Base-by-base conservation (phyloP, 73 alveolate genomes). In the Paramecium tetraurelia region DNA sequence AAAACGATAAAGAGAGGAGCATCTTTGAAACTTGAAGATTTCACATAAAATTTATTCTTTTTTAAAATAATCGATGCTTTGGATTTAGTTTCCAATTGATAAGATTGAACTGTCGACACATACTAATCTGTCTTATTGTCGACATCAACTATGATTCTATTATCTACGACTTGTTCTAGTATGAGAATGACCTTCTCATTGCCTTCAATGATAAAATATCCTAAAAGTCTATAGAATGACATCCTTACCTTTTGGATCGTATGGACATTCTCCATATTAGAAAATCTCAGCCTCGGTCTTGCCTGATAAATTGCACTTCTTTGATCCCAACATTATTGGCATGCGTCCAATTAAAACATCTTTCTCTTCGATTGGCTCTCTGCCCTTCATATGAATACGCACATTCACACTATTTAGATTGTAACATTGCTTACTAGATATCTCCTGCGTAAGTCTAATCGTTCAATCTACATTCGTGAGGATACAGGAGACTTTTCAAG, bases 141-240 rank as follows among this genome's bases (percentile, higher is more conserved):
- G 57, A 86, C 59, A 94, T 99, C 99, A 22, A 99, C 99, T 59
- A 99, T 98, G 83, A 99, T 98, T 89, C 99, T 92, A 94, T 98
- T 98, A 96, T 96, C 97, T 31, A 97, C 92, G 94, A 98, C 93
- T 95, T 99, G 98, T 94, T 97, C 99, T 89, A 96, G 98, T 57
- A 98, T 97, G 22, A 97, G 95, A 58, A 95, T 90, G 14, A 96
- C 99, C 85, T 98, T 97, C 95, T 98, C 99, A 36, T 95, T 98
- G 22, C 99, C 99, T 89, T 95, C 97, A 20, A 99, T 96, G 31
- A 98, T 96, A 96, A 99, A 98, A 94, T 98, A 99, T 14, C 99
- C 99, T 53, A 53, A 18, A 53, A 53, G 8, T 18, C 69, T 18
- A 18, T 0, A n/a, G 0, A 16, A 18, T 53, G 7, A 3, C 8